phyloP scores from a whole-genome alignment of 2,329 filamentous ascomycete genomes.

The Leptographium galeiforme region DNA sequence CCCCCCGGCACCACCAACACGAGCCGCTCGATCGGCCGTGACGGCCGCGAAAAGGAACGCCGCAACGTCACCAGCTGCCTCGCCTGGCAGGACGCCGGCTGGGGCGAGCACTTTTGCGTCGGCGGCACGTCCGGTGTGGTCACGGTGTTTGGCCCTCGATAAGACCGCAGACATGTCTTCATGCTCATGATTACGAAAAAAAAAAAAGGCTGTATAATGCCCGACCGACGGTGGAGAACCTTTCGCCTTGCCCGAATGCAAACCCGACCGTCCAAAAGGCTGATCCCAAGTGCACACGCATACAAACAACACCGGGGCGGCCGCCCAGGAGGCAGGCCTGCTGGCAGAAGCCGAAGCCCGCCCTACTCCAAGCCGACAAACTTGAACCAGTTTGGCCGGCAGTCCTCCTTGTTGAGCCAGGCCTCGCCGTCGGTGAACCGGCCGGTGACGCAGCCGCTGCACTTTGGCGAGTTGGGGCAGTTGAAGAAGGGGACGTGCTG shows the following conservation, averaged over 20 bases:
- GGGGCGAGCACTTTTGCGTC: constrained; percentile 51
- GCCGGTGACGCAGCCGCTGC: constrained; percentile 59
- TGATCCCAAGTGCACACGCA: background rate
- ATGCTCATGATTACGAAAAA: background rate
- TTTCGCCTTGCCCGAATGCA: constrained; percentile 7
- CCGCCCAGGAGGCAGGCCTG: background rate
- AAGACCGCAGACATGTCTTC: too few relatives aligned
- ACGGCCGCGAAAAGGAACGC: constrained; percentile 45
- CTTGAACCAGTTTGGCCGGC: constrained; percentile 94
- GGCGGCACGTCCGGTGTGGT: constrained; percentile 52
- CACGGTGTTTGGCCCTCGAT: constrained; percentile 40
- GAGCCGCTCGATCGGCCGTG: constrained; percentile 42
- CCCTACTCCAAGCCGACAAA: constrained; percentile 67
- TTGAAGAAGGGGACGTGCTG: constrained; percentile 98
- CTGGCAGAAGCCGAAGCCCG: background rate
- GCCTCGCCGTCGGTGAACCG: constrained; percentile 79
- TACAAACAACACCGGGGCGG: background rate
- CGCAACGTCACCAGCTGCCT: constrained; percentile 49
- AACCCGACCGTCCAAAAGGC: background rate
- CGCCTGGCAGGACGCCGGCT: constrained; percentile 48
- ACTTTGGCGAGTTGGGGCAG: constrained; percentile 93
- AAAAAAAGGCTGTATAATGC: background rate
- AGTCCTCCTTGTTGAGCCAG: constrained; percentile 82
- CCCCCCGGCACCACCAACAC: constrained; percentile 22
- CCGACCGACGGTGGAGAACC: background rate